phyloP scores from a whole-genome alignment of 148 eudicot genomes.

The Camellia japonica region DNA sequence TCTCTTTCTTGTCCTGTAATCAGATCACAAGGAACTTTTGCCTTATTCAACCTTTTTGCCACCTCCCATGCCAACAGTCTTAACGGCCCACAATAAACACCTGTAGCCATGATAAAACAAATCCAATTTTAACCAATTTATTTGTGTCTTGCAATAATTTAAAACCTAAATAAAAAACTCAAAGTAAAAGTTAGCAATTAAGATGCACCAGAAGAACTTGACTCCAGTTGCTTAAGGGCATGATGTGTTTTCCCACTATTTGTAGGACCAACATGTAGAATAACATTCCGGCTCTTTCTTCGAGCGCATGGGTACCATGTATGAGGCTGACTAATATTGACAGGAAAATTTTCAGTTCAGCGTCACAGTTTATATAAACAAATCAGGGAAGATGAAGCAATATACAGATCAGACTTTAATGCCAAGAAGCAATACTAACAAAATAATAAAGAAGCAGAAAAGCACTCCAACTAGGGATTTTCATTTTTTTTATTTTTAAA shows the following conservation, averaged over 20 bases:
- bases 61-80: slow-evolving; percentile 99
- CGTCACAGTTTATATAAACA: background rate
- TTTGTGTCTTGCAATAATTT: background rate
- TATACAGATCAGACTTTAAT: background rate
- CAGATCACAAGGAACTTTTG: slow-evolving; percentile 84
- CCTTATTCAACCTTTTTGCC: slow-evolving; percentile 84
- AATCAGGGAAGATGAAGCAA: background rate
- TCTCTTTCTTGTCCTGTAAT: slow-evolving; percentile 96
- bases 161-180: background rate
- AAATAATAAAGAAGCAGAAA: background rate
- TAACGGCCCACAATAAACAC: slow-evolving; percentile 94
- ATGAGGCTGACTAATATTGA: slow-evolving; percentile 66
- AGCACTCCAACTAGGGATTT: background rate
- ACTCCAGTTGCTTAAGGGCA: slow-evolving; percentile 80
- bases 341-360: background rate
- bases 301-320: slow-evolving; percentile 97
- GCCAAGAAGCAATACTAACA: background rate
- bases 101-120: slow-evolving; percentile 33
- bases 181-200: slow-evolving; percentile 3
- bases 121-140: background rate
- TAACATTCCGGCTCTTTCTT: slow-evolving; percentile 62
- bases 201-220: slow-evolving; percentile 74
- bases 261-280: slow-evolving; percentile 94
- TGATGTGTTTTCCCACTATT: slow-evolving; percentile 95
- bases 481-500: no score